Evolutionary conservation across 2,329 filamentous ascomycete genomes (phyloP).

Genomic region (Parasarocladium wereldwijsianum): DNA sequence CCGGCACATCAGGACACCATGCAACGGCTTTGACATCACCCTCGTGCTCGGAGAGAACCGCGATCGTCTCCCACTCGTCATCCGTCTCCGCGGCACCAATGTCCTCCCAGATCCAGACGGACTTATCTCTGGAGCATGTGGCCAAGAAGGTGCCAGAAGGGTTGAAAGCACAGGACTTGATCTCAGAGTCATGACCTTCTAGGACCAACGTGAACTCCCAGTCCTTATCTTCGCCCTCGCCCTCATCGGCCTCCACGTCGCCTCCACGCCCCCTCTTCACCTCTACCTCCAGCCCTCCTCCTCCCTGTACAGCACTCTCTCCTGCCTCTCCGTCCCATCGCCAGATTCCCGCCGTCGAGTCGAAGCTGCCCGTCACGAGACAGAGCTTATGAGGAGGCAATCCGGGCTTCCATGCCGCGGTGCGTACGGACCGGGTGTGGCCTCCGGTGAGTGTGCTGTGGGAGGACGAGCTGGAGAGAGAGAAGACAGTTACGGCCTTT

Average conservation of each 20-base stretch:
- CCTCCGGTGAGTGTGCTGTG: conserved; percentile 73
- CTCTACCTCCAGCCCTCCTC: conserved; percentile 26
- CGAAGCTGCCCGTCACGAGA: conserved; percentile 85
- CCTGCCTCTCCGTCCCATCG: conserved; percentile 40
- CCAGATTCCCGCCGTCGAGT: conserved; percentile 81
- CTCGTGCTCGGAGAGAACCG: conserved; percentile 85
- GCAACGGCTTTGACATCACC: conserved; percentile 89
- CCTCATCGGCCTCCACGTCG: conserved; percentile 10
- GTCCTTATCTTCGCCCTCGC: conserved; percentile 54
- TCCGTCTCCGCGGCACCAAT: conserved; percentile 58
- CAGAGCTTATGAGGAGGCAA: conserved; percentile 49
- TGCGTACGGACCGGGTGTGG: conserved; percentile 80
- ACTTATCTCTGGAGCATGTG: conserved; percentile 85
- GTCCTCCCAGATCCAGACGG: conserved; percentile 98
- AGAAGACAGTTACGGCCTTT: conserved; percentile 82
- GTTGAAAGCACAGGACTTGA: conserved; percentile 66
- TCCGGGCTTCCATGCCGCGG: conserved; percentile 74
- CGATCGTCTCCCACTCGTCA: conserved; percentile 93
- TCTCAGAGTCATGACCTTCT: conserved; percentile 89
- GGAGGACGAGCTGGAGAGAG: conserved; percentile 62
- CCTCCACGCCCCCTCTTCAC: conserved; percentile 15
- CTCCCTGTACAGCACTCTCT: conserved; percentile 15
- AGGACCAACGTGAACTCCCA: conserved; percentile 89
- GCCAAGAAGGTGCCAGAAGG: conserved; percentile 67
- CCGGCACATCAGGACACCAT: conserved; percentile 65